These are phyloP conservation scores for Herpomyces periplanetae DNA, from an alignment of 2,329 filamentous ascomycete genomes.

Conservation along the genomic window DNA sequence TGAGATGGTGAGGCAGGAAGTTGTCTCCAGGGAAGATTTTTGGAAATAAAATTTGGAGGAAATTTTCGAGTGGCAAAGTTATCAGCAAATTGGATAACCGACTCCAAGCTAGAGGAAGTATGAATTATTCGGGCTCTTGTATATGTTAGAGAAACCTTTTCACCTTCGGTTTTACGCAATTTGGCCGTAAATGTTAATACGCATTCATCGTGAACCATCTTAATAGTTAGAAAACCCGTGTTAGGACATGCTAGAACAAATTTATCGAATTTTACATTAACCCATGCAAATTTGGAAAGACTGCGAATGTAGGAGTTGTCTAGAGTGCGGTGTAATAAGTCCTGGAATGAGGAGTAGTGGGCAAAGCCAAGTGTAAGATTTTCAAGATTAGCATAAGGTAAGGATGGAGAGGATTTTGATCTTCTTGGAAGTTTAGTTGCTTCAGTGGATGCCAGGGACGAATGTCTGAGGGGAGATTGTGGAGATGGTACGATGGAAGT, in stretches of 20 bases:
- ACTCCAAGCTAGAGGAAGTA: constrained; percentile 20
- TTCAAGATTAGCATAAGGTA: too few relatives aligned
- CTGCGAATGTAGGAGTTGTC: constrained; percentile 37
- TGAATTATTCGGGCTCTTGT: constrained; percentile 23
- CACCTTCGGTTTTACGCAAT: constrained; percentile 5
- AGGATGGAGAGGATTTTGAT: too few relatives aligned
- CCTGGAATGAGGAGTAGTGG: constrained; percentile 66
- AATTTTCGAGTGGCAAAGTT: constrained; percentile 30
- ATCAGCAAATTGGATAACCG: constrained; percentile 50
- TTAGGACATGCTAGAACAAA: constrained; percentile 26
- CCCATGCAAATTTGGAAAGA: constrained; percentile 42
- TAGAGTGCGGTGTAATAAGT: constrained; percentile 44
- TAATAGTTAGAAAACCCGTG: constrained; percentile 18
- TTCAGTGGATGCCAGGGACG: constrained; percentile 2
- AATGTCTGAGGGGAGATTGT: constrained; percentile 3
- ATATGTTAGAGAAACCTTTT: constrained; percentile 4
- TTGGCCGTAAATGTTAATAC: constrained; percentile 9
- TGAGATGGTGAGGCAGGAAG: constrained; percentile 17
- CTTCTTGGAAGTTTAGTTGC: constrained; percentile 1
- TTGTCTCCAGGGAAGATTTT: constrained; percentile 26
- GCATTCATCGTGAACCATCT: constrained; percentile 6
- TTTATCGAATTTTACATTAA: constrained; percentile 24
- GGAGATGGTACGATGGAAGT: constrained; percentile 29
- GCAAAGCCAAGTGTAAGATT: constrained; percentile 28
- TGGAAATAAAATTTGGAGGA: constrained; percentile 22